Base-by-base conservation (phyloP, 805 yeast species). In the Starmerella geochares region DNA sequence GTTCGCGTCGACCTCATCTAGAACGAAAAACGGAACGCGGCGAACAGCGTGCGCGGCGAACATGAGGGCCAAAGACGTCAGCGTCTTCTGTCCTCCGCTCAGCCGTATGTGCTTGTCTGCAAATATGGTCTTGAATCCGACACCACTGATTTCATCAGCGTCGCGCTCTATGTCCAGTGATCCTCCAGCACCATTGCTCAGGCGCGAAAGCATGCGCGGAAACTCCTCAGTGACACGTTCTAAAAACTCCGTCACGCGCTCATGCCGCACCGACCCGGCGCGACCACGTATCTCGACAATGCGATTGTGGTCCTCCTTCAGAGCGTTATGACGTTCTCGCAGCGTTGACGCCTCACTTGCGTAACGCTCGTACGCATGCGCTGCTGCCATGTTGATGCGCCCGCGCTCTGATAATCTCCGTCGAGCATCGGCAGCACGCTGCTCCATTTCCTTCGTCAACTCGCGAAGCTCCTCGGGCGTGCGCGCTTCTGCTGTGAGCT, bases 1-100 rank as follows among this genome's bases (percentile, higher is more conserved):
- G 58, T 90, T 92, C 4, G 97, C 96, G 68, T 92, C 98, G 52
- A 92, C 83, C 69, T 92, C 98, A 66, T 92, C 98, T 65, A 92
- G 90, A 42, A 92, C 67, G 63, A 92, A 92, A 65, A 92, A 92
- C 44, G 97, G 96, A 8, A 96, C 96, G 10, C 97, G 97, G 58
- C 92, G 97, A 56, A 94, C 86, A 61, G 77, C 79, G 68, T 92
- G 98, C 52, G 90, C 86, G 3, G 98, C 96, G 51, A 92, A 73
- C 56, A 92, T 88, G 46, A 92, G 74, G 0, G 97, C 88, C 58
- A 92, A 79, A 0, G 98, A 97, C 71, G 97, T 88, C n/a, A 92
- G 70, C 0, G 96, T 84, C 64, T 90, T 90, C 62, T 92, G 98
- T 10, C 98, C 98, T 36, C 98, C 98, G 1, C 96, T 86, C 16